Evolutionary conservation across 2,329 filamentous ascomycete genomes (phyloP), one percentile per base, ranked within the genome.

Genomic region (Xenosphaeropsis pyriputrescens): DNA sequence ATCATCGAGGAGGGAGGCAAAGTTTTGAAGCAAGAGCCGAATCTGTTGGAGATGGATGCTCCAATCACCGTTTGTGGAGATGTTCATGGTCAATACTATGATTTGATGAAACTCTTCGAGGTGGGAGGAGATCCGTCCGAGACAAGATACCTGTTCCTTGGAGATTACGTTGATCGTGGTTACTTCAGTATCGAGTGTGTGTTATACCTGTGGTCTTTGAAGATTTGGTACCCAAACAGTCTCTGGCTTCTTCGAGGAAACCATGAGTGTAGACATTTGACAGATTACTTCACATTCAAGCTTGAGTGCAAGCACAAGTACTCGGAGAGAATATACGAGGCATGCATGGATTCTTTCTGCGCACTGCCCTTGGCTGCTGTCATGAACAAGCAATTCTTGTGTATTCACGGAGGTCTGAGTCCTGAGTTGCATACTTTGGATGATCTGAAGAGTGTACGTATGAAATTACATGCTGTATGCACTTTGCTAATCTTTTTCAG

Each of bases 161-260:
- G 91, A 43, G 91, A 98, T 62, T 98, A 98, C 57, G 91, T 98
- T 47, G 91, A 98, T 59, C 75, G 91, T 59, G 91, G 91, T 38
- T 98, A 98, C 64, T 98, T 96, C 63, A 95, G 88, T 59, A 96
- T 98, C 56, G 91, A 98, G 72, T 98, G 91, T 58, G 91, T 98
- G 43, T 71, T 98, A 35, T 98, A 98, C 60, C 75, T 98, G 18
- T 98, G 91, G 91, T 82, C 81, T 26, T 70, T 98, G 58, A 98
- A 98, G 73, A 96, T 98, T 57, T 94, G 93, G 75, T 98, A 96
- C 57, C 91, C 91, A 38, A 86, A 96, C 61, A 89, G 85, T 15
- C 76, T 98, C 40, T 98, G 91, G 91, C 71, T 98, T 50, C 75
- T 98, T 49, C 84, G 91, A 53, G 91, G 91, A 49, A 98, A 98